Conservation (phyloP, 345 rosid genomes). For the Hypericum perforatum region DNA sequence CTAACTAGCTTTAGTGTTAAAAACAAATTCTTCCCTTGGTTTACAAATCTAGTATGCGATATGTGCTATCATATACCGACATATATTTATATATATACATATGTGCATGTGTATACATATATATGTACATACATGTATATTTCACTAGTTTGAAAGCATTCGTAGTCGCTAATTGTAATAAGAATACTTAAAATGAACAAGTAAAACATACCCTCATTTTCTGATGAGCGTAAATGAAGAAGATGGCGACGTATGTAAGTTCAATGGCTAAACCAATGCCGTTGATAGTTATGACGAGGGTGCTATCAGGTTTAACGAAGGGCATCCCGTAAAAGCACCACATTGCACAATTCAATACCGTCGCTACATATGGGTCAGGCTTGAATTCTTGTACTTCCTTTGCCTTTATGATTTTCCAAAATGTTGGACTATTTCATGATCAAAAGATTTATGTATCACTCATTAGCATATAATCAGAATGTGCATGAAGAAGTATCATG, state of each 20-base stretch:
- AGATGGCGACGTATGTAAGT: slow-evolving; percentile 8
- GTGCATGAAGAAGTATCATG: background rate
- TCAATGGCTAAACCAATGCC: slow-evolving; percentile 9
- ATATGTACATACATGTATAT: no score
- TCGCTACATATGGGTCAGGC: slow-evolving; percentile 9
- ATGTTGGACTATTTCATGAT: background rate
- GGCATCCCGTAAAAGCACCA: slow-evolving; percentile 16
- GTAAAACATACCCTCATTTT: background rate
- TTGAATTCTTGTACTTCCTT: slow-evolving; percentile 6
- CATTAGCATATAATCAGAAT: background rate
- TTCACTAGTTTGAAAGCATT: no score
- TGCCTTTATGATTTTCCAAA: background rate
- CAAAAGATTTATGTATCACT: background rate
- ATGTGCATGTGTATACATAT: no score
- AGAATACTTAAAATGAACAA: background rate
- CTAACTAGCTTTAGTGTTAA: no score
- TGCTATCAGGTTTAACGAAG: slow-evolving; percentile 7
- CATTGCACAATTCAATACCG: slow-evolving; percentile 12
- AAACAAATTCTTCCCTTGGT: no score
- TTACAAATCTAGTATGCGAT: no score
- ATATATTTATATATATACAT: no score
- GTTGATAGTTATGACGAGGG: slow-evolving; percentile 13
- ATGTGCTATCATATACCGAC: no score
- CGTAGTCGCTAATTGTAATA: no score
- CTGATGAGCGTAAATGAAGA: slow-evolving; percentile 3